Evolutionary conservation across 768 basidiomycete species (phyloP).

Genomic region (Termitomyces titanicus): DNA sequence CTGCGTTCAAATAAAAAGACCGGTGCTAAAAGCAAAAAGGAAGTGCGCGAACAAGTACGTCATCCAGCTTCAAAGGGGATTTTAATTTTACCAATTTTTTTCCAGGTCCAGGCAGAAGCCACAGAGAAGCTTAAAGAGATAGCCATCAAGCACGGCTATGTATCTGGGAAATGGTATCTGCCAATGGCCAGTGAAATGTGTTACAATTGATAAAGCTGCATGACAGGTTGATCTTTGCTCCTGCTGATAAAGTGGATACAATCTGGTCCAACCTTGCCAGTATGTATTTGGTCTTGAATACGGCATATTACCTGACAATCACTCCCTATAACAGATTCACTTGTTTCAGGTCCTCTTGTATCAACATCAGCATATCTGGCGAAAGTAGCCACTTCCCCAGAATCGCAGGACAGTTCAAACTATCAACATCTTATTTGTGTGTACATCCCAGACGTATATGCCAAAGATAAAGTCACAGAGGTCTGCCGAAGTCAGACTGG

Average conservation of each 20-base stretch:
- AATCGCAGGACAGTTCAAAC: constrained; percentile 36
- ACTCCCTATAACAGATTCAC: constrained; percentile 42
- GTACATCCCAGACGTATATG: constrained; percentile 69
- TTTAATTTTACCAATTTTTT: not conserved
- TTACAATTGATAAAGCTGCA: not conserved
- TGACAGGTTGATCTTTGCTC: constrained; percentile 62
- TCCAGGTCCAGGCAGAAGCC: constrained; percentile 60
- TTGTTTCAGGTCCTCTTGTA: constrained; percentile 60
- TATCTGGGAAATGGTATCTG: constrained; percentile 65
- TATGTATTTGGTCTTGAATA: constrained; percentile 18
- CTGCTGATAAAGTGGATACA: constrained; percentile 56
- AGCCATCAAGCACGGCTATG: constrained; percentile 48
- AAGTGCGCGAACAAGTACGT: constrained; percentile 63
- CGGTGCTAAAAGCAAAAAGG: constrained; percentile 71
- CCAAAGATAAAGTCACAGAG: constrained; percentile 54
- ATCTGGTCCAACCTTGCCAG: constrained; percentile 64
- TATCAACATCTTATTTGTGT: constrained; percentile 68
- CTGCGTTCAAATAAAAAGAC: constrained; percentile 67
- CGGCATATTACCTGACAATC: not conserved
- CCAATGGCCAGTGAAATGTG: no score
- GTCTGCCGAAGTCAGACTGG: constrained; percentile 24
- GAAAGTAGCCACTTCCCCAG: constrained; percentile 66
- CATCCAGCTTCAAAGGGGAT: not conserved
- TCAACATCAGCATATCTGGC: constrained; percentile 50
- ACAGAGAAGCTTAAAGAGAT: constrained; percentile 56